Conservation (phyloP, 2,329 filamentous ascomycete genomes). For the Trichoderma lentiforme region DNA sequence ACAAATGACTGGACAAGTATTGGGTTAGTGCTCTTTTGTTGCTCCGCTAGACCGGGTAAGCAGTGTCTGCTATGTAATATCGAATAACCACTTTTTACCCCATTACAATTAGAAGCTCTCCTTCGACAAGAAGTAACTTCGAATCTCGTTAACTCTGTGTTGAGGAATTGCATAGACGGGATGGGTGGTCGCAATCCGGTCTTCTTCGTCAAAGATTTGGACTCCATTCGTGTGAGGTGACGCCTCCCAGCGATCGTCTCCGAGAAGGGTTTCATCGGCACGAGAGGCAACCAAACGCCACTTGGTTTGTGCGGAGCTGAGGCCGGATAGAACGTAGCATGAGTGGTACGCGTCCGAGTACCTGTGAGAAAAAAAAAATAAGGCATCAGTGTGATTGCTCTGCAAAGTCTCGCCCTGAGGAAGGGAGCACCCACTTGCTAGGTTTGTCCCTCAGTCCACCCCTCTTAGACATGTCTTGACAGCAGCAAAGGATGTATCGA, state of each 20-base stretch:
- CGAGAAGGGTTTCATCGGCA: conserved; percentile 32
- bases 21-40: background rate
- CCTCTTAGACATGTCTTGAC: conserved; percentile 66
- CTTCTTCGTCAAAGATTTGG: conserved; percentile 66
- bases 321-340: conserved; percentile 82
- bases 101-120: conserved; percentile 47
- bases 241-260: conserved; percentile 44
- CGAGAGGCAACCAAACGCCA: conserved; percentile 46
- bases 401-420: background rate
- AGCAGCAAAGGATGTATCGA: conserved; percentile 86
- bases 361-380: conserved; percentile 39
- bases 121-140: conserved; percentile 61
- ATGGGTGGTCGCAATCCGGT: conserved; percentile 69
- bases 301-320: conserved; percentile 76
- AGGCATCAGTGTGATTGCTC: conserved; percentile 3
- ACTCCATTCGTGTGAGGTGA: conserved; percentile 51
- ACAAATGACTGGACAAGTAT: background rate
- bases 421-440: conserved; percentile 62
- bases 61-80: background rate
- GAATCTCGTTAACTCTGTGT: conserved; percentile 61
- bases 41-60: background rate
- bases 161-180: conserved; percentile 84
- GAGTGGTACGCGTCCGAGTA: conserved; percentile 86
- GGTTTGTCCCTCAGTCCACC: conserved; percentile 94
- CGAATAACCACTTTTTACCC: background rate